Evolutionary conservation across 371 early-diverging fungal species (phyloP).

Genomic region (Sporodiniella umbellata): DNA sequence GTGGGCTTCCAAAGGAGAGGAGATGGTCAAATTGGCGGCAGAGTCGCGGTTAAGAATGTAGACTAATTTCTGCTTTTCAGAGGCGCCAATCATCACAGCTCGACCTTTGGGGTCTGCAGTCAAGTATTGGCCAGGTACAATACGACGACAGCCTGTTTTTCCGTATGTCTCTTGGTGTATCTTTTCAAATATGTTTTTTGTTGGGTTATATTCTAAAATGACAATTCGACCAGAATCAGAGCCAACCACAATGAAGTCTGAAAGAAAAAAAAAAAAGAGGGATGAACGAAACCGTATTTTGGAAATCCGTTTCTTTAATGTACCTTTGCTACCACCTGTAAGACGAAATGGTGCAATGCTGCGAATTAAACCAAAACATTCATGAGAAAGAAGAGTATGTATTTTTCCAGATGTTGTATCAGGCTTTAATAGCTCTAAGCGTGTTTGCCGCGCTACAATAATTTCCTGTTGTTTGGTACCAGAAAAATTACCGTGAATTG

Average conservation of each 20-base stretch:
- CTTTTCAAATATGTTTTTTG: slow-evolving; percentile 71
- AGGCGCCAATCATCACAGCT: slow-evolving; percentile 92
- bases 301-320: neutral
- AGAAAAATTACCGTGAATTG: slow-evolving; percentile 90
- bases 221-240: slow-evolving; percentile 91
- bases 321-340: slow-evolving; percentile 75
- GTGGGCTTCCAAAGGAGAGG: slow-evolving; percentile 95
- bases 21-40: slow-evolving; percentile 82
- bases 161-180: slow-evolving; percentile 95
- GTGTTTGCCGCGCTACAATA: slow-evolving; percentile 75
- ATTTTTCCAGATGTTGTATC: slow-evolving; percentile 85
- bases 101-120: slow-evolving; percentile 96
- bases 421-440: slow-evolving; percentile 79
- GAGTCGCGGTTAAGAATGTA: slow-evolving; percentile 95
- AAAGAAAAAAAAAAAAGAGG: too few relatives aligned
- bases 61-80: slow-evolving; percentile 94
- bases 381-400: slow-evolving; percentile 66
- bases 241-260: slow-evolving; percentile 90
- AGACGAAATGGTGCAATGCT: slow-evolving; percentile 72
- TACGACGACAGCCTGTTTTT: slow-evolving; percentile 88
- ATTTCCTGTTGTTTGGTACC: slow-evolving; percentile 92
- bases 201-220: slow-evolving; percentile 86
- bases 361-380: slow-evolving; percentile 87
- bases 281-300: too few relatives aligned
- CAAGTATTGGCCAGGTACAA: slow-evolving; percentile 94